A percentile compares a stretch with the other conserved stretches of the same genome.
These are phyloP conservation scores for Acacia pycnantha DNA, from an alignment of 331 rosid genomes.

Conservation along the genomic window DNA sequence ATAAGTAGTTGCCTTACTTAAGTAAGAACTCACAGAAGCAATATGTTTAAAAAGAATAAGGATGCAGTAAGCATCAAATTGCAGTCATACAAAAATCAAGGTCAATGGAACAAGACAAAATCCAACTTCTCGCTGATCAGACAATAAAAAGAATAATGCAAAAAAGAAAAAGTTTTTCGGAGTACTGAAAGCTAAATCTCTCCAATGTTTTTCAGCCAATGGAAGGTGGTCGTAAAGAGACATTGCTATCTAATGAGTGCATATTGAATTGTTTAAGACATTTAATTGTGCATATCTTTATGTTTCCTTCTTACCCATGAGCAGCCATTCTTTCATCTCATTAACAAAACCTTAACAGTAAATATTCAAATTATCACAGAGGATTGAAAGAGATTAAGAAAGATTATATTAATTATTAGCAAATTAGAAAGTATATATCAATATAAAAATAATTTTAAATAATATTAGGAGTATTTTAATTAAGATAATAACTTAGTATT, in stretches of 20 bases:
- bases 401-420: no score
- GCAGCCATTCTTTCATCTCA: conserved; percentile 9
- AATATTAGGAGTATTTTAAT: no score
- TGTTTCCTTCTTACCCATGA: neutral
- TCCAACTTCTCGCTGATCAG: neutral
- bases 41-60: neutral
- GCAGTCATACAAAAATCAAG: neutral
- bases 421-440: no score
- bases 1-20: conserved; percentile 21
- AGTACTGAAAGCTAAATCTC: neutral
- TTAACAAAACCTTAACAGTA: neutral
- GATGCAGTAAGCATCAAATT: conserved; percentile 4
- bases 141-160: neutral
- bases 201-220: neutral
- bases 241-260: neutral
- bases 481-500: neutral
- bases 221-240: neutral
- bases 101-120: neutral
- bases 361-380: neutral
- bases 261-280: neutral
- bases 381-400: neutral
- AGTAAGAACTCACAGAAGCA: neutral
- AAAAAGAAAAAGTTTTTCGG: no score
- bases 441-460: no score
- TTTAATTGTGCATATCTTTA: neutral